Evolutionary conservation across 164 flowering plant species (phyloP).

Genomic region (Chimonanthus praecox): DNA sequence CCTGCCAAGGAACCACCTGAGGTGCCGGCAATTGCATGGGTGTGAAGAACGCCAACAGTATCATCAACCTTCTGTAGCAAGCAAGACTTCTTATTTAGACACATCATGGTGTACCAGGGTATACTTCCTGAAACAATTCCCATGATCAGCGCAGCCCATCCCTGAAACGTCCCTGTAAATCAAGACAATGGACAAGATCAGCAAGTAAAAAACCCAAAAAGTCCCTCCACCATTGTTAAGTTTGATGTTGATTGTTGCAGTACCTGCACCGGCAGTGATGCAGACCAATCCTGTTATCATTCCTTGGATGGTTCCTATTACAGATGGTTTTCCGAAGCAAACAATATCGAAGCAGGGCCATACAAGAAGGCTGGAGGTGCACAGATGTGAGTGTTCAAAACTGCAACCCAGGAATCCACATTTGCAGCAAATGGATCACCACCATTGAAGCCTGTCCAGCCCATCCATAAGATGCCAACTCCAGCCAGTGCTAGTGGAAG

Average conservation of each 20-base stretch:
- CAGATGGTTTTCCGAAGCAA: conserved; percentile 24
- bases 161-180: conserved; percentile 21
- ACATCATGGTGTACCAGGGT: conserved; percentile 34
- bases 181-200: background rate
- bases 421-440: conserved; percentile 23
- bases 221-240: background rate
- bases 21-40: conserved; percentile 31
- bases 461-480: conserved; percentile 25
- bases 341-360: conserved; percentile 17
- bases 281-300: background rate
- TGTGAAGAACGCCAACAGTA: conserved; percentile 21
- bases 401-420: conserved; percentile 20
- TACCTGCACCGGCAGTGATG: background rate
- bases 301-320: conserved; percentile 14
- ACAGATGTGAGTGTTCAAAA: conserved; percentile 20
- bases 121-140: conserved; percentile 11
- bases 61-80: conserved; percentile 21
- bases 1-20: conserved; percentile 33
- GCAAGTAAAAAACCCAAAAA: background rate
- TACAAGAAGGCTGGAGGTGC: conserved; percentile 26
- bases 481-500: conserved; percentile 21
- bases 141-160: conserved; percentile 29
- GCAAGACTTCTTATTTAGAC: conserved; percentile 8
- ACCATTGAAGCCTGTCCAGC: conserved; percentile 27
- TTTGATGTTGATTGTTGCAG: background rate